A percentile compares a stretch with the other conserved stretches of the same genome.
Conservation (phyloP, 2,329 filamentous ascomycete species). For the Monilinia polystroma region DNA sequence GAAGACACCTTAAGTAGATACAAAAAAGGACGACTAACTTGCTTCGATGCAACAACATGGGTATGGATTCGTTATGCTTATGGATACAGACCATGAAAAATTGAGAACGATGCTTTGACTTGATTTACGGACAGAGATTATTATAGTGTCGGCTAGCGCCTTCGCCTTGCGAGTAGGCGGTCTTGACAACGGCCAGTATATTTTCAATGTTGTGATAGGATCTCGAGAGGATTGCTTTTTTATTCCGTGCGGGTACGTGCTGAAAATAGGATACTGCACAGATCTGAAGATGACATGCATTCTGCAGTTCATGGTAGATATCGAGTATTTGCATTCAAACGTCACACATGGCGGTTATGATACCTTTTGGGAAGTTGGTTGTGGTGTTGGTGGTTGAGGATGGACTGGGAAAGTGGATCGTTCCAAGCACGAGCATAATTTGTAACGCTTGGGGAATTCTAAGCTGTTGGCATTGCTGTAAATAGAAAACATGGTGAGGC, state of each 20-base stretch:
- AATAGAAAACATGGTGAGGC: not conserved
- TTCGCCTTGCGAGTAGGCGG: not conserved
- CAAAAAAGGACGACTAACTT: not conserved
- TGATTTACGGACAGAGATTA: not conserved
- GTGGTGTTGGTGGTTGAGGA: not conserved
- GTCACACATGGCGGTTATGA: conserved; percentile 14
- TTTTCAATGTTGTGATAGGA: conserved; percentile 5
- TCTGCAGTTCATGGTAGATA: not conserved
- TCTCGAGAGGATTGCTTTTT: conserved; percentile 4
- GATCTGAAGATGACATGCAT: conserved; percentile 13
- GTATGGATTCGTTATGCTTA: conserved; percentile 1
- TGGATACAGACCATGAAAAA: conserved; percentile 1
- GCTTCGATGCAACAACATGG: conserved; percentile 5
- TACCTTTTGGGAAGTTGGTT: not conserved
- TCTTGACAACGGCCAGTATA: conserved; percentile 4
- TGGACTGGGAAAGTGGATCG: not conserved
- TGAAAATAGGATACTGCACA: conserved; percentile 11
- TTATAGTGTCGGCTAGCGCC: not conserved
- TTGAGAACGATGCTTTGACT: not conserved
- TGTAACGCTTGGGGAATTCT: not conserved
- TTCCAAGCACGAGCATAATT: conserved; percentile 15
- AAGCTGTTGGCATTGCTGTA: not conserved
- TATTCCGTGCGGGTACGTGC: conserved; percentile 14
- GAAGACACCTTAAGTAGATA: not conserved
- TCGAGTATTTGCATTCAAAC: not conserved